Evolutionary conservation across 768 basidiomycete species (phyloP), one percentile per base, ranked within the genome.

Genomic region (Kwoniella newhampshirensis): DNA sequence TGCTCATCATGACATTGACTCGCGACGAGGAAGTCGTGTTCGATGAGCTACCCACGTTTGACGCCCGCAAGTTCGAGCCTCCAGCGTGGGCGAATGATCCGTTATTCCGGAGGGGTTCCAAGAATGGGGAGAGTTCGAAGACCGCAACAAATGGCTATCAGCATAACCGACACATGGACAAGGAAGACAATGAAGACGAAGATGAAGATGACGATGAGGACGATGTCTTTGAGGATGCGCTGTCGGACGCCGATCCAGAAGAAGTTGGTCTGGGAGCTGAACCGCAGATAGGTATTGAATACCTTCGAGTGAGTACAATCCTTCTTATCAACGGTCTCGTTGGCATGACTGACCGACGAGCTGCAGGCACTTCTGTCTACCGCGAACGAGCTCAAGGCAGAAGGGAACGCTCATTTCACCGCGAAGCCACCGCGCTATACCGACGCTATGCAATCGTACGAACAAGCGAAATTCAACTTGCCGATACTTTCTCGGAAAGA

Each of bases 351-450:
- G 2, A 25, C 27, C 5, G n/a, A 23, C 45, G 43, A 30, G 13
- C 11, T 2, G 5, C 51, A 85, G 84, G 75, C 78, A 55, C 74
- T 64, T 48, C 76, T 88, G 13, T 68, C 61, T 27, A 77, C 79
- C 59, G 87, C 86, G 15, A 82, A 82, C 25, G 81, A 82, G 44
- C 76, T 86, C 51, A 96, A 93, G 75, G 75, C 77, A 7, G 82
- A 86, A 68, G 92, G 91, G 17, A 94, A 91, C 61, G 81, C 82
- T 2, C 77, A 80, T 59, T 94, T 91, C 77, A 85, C 84, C 44
- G 77, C 50, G 13, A 56, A 54, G 37, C 66, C 82, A 18, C 76
- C 81, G 36, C 77, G 80, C 59, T 89, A 87, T 86, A 79, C 81
- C 25, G 83, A 85, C 61, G 90, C 91, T 3, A 78, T 91, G 11